These are phyloP conservation scores for Tuber borchii DNA, from an alignment of 495 filamentous ascomycete species.

Conservation along the genomic window DNA sequence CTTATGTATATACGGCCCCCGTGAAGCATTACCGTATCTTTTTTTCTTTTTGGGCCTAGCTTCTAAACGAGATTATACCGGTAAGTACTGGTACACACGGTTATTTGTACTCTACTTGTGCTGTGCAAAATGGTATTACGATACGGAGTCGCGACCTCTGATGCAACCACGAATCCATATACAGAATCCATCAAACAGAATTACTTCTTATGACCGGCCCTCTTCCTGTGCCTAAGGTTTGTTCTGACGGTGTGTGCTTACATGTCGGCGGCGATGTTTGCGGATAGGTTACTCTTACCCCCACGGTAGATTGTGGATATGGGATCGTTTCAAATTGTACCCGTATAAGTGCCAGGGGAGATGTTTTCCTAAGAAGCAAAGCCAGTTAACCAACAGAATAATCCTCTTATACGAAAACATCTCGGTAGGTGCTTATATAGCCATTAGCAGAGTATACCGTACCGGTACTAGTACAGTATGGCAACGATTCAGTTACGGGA, in stretches of 20 bases:
- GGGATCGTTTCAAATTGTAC: background rate
- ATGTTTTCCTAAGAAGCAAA: too few species aligned
- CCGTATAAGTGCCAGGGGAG: too few species aligned
- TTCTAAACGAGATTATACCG: background rate
- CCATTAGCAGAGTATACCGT: background rate
- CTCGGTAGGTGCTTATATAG: background rate
- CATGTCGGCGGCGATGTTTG: background rate
- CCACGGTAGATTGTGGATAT: background rate
- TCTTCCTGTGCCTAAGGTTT: background rate
- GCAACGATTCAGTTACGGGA: background rate
- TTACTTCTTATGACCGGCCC: background rate
- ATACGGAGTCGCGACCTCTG: background rate
- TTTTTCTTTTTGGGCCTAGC: background rate
- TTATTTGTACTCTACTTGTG: background rate
- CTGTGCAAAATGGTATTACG: background rate
- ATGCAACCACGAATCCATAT: background rate
- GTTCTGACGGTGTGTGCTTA: background rate
- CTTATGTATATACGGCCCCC: background rate
- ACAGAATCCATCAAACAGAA: background rate
- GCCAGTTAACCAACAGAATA: too few species aligned
- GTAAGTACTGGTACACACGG: background rate
- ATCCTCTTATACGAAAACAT: too few species aligned
- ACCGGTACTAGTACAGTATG: background rate
- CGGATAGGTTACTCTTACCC: background rate
- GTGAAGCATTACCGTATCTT: background rate